phyloP scores from a whole-genome alignment of 2,329 filamentous ascomycete species.

The Amphichorda felina region DNA sequence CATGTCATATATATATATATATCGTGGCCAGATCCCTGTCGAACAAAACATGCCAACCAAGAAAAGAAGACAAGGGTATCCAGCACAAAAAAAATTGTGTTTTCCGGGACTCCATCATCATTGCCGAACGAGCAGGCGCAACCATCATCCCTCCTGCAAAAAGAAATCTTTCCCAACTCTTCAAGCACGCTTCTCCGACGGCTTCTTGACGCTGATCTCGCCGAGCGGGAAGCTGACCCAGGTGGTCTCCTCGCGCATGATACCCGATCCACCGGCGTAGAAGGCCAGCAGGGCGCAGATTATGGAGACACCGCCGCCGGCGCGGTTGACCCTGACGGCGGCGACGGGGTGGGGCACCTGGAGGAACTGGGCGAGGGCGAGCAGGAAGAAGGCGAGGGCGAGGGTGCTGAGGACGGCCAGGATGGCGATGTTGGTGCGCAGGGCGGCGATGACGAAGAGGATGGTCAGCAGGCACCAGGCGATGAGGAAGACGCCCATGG shows the following conservation, averaged over 20 bases:
- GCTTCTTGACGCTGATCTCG: slow-evolving; percentile 10
- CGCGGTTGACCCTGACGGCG: slow-evolving; percentile 31
- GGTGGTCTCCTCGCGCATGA: slow-evolving; percentile 28
- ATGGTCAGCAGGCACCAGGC: slow-evolving; percentile 48
- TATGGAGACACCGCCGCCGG: slow-evolving; percentile 24
- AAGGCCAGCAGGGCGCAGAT: slow-evolving; percentile 23
- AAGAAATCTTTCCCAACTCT: not conserved
- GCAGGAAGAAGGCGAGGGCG: slow-evolving; percentile 44
- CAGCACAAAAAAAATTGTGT: no score
- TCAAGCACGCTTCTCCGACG: not conserved
- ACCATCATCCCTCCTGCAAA: not conserved
- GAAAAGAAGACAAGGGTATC: no score
- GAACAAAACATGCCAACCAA: no score
- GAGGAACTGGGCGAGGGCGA: slow-evolving; percentile 44
- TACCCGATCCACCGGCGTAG: slow-evolving; percentile 24
- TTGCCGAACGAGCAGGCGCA: no score
- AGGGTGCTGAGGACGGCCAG: slow-evolving; percentile 46
- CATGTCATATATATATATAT: no score
- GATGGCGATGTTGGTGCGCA: slow-evolving; percentile 47
- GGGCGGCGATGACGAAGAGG: slow-evolving; percentile 40
- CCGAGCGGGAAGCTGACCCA: slow-evolving; percentile 27
- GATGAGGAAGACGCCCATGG: slow-evolving; percentile 46
- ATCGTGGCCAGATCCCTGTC: no score
- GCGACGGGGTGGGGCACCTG: slow-evolving; percentile 19
- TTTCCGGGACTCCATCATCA: no score